Conservation (phyloP, 345 rosid genomes). For the Salix purpurea region DNA sequence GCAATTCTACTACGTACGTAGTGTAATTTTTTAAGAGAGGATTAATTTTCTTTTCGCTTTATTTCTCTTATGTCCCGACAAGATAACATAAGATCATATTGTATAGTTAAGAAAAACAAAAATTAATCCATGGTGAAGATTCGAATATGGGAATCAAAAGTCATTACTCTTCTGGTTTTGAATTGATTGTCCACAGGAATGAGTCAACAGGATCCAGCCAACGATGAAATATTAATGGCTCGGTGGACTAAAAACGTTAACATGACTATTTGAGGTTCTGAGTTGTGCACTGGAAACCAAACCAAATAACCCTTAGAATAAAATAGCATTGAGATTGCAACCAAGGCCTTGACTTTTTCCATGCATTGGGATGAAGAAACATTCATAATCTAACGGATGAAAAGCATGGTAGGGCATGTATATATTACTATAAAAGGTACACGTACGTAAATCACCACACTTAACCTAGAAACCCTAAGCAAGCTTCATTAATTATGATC, state of each 20-base stretch:
- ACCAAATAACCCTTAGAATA: neutral
- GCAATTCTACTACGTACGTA: no score
- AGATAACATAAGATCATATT: neutral
- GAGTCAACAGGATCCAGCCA: conserved; percentile 7
- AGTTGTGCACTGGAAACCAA: neutral
- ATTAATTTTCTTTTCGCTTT: no score
- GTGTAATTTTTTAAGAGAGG: neutral
- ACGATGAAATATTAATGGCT: conserved; percentile 5
- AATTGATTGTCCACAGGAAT: neutral
- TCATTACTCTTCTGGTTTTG: neutral
- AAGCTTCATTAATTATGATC: conserved; percentile 31
- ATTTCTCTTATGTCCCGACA: neutral
- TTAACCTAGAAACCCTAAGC: conserved; percentile 20
- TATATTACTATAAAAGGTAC: neutral
- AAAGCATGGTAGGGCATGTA: neutral
- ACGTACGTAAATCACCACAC: conserved; percentile 4
- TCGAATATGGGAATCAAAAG: neutral
- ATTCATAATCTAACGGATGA: conserved; percentile 19
- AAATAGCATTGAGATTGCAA: conserved; percentile 33
- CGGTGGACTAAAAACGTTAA: neutral
- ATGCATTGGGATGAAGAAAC: conserved; percentile 21
- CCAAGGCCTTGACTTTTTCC: conserved; percentile 29
- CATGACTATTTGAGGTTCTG: neutral
- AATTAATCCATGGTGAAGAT: neutral
- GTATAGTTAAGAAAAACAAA: neutral